Evolutionary conservation across 148 eudicot species (phyloP), one percentile per base, ranked within the genome.

Genomic region (Vaccinium myrtillus): DNA sequence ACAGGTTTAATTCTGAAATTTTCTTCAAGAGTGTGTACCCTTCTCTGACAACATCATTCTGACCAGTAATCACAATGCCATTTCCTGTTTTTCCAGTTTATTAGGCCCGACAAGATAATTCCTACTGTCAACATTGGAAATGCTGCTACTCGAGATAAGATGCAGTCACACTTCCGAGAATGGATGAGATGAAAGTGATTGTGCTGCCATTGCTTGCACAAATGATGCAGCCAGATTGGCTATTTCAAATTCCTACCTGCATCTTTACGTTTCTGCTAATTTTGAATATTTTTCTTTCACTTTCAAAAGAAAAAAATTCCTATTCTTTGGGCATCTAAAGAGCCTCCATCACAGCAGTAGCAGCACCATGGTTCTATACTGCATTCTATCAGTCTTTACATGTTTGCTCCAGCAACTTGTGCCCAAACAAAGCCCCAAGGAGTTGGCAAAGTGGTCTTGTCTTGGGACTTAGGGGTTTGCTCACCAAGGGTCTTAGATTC

Each of bases 51-150:
- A 49, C 36, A 23, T 70, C 39, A 50, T 32, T 46, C 46, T 32
- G 13, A 21, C 19, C 23, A n/a, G 36, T 27, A 49, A 71, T 15
- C 65, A 71, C 65, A 6, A 54, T 75, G 78, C 36, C 21, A 83
- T 16, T 63, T 65, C 30, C 48, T 78, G 78, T 12, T 69, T 82
- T 85, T 87, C 19, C 88, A 93, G 95, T 93, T 91, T 86, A 83
- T 93, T 69, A 88, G 90, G 90, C 95, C 95, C 3, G 81, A 59
- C 61, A 93, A 91, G 85, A 89, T 93, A 70, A 91, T 93, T 84
- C 92, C 95, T n/a, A 93, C 95, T 53, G 95, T 93, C 83, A 91
- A 93, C 87, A 86, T 91, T 82, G 90, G 89, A 32, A 91, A 87
- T 82, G 88, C 92, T 84, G 87, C 87, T 53, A 76, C 79, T 79